phyloP scores from a whole-genome alignment of 1,139 yeast species.

The Zygosaccharomyces pseudobailii region DNA sequence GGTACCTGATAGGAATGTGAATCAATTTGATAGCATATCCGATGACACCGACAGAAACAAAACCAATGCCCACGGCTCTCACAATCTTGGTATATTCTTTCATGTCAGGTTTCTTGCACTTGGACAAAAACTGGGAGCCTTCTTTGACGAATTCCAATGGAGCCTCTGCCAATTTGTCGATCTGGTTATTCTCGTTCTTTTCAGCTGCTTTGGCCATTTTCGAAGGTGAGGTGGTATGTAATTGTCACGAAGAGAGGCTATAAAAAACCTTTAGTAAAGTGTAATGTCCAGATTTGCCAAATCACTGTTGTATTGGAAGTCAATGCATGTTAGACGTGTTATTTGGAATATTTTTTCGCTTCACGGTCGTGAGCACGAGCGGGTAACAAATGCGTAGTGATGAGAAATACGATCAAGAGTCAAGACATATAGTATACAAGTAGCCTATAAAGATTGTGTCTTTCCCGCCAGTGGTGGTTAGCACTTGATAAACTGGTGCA shows the following conservation, averaged over 20 bases:
- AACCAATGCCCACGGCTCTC: conserved; percentile 95
- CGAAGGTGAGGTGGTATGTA: not conserved
- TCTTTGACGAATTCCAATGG: conserved; percentile 90
- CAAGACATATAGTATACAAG: not conserved
- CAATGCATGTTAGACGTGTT: not conserved
- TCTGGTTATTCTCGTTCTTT: conserved; percentile 20
- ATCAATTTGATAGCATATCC: conserved; percentile 93
- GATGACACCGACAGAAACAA: conserved; percentile 94
- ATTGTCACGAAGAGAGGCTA: not conserved
- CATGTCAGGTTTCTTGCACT: conserved; percentile 89
- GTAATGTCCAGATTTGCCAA: no score
- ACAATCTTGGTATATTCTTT: conserved; percentile 85
- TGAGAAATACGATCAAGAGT: not conserved
- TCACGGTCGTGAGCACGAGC: not conserved
- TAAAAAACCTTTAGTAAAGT: no score
- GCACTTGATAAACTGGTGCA: no score
- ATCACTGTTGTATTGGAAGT: not conserved
- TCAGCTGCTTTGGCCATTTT: conserved; percentile 30
- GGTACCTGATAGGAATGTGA: conserved; percentile 95
- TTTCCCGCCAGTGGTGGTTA: no score
- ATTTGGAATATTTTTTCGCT: not conserved
- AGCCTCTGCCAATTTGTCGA: conserved; percentile 82
- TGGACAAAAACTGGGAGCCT: conserved; percentile 79
- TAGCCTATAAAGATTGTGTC: no score
- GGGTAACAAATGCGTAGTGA: not conserved